Evolutionary conservation across 352 stramenopile genomes (phyloP), one percentile per base, ranked within the genome.

Genomic region (Phytophthora nicotianae): DNA sequence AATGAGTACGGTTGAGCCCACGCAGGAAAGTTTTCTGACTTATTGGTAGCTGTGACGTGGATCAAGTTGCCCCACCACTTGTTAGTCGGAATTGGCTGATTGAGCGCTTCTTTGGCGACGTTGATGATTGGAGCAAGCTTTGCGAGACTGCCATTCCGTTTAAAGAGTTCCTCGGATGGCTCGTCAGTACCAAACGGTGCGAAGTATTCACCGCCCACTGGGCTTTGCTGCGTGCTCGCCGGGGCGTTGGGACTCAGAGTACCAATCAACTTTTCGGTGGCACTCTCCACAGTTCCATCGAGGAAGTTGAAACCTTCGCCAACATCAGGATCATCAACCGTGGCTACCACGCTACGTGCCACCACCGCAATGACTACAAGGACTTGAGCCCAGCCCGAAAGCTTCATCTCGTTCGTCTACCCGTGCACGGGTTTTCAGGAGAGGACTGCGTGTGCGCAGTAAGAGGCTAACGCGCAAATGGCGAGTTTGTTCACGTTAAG

Each of bases 61-160:
- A 93, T 88, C 32, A 91, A 48, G 53, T 91, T 93, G 16, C 75
- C 79, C 85, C 82, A 93, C 85, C 85, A 93, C 37, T 90, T 75
- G 74, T 93, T 93, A 8, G 82, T 93, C 51, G 85, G 85, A 59
- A 94, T 86, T 0, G 85, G 58, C 38, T 81, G 37, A 10, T 72
- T 56, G 14, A 89, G 63, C 24, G 82, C 57, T 21, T 84, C 72
- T 24, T 68, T 4, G 16, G 74, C 79, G 50, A 89, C 70, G 60
- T 91, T 89, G 19, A 89, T 71, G 65, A 87, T 79, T 0, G 81
- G 81, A 21, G 72, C 79, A 7, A 91, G 29, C 14, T 70, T 67
- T 5, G 42, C 50, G 35, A 91, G 75, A 4, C 66, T 75, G 10
- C 57, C 63, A 56, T 86, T 82, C 24, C 68, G 75, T 43, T 71